Conservation (phyloP, 2,329 filamentous ascomycete genomes). For the Verticillium longisporum region DNA sequence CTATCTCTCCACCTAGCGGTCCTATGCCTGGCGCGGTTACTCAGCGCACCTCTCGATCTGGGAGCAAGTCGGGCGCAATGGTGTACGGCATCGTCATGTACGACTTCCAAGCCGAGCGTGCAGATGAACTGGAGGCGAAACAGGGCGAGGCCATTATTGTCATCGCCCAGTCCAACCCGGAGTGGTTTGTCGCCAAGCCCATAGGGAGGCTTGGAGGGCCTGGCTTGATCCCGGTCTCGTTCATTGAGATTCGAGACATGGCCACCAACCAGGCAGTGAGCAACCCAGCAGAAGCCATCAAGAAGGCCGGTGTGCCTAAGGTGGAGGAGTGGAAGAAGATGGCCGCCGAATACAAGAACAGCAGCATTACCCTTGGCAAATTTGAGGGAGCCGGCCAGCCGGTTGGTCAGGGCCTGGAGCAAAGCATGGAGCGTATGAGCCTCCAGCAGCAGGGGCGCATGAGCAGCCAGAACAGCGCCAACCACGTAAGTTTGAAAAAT, state of each 20-base stretch:
- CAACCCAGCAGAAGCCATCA: slow-evolving; percentile 79
- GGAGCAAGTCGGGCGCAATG: slow-evolving; percentile 63
- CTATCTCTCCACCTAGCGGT: slow-evolving; percentile 5
- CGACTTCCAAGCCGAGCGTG: slow-evolving; percentile 88
- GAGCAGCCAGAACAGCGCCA: slow-evolving; percentile 39
- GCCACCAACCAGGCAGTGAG: slow-evolving; percentile 73
- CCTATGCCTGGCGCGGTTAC: slow-evolving; percentile 22
- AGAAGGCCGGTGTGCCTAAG: slow-evolving; percentile 80
- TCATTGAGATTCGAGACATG: slow-evolving; percentile 95
- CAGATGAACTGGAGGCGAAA: slow-evolving; percentile 94
- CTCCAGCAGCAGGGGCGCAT: slow-evolving; percentile 49
- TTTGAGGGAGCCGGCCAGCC: slow-evolving; percentile 54
- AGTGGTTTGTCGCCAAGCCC: slow-evolving; percentile 99
- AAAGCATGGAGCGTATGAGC: slow-evolving; percentile 74
- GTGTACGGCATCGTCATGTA: slow-evolving; percentile 97
- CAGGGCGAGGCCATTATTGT: slow-evolving; percentile 96
- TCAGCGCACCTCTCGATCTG: slow-evolving; percentile 43
- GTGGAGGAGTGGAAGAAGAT: slow-evolving; percentile 99
- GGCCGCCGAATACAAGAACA: slow-evolving; percentile 98
- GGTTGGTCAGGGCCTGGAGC: slow-evolving; percentile 47
- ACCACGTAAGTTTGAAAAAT: slow-evolving; percentile 34
- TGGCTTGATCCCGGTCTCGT: slow-evolving; percentile 91
- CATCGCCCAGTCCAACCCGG: slow-evolving; percentile 95
- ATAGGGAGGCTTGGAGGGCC: slow-evolving; percentile 94
- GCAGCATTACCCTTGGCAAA: slow-evolving; percentile 91